Base-by-base conservation (phyloP, 2,329 filamentous ascomycete species). In the Ceratocystis huliohia region DNA sequence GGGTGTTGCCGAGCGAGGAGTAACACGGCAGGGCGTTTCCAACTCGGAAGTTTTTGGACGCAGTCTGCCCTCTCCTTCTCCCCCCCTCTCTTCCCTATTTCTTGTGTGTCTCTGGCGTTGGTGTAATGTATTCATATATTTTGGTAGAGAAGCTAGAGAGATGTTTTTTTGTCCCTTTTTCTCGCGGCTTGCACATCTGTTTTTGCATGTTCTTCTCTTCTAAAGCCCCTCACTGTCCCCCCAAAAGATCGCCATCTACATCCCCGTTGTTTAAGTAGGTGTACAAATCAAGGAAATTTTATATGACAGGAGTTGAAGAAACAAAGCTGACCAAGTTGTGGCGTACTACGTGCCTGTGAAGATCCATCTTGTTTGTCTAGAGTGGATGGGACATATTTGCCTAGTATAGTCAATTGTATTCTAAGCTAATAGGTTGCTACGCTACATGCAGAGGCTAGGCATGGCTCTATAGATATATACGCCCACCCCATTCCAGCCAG, bases 81-180 rank as follows among this genome's bases (percentile, higher is more conserved):
- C 61, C 50, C 20, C 22, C 37, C 15, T 22, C 28, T 30, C 25
- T 28, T 13, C 25, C 25, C n/a, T 20, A 17, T 20, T 33, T 37
- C 46, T 44, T 22, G 57, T 33, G 22, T 30, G n/a, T 48, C 46
- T 64, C 22, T 41, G 48, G 50, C 44, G 48, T 41, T 66, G 64
- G 64, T 53, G 64, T 68, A 65, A 68, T 68, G 66, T 68, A 68
- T 68, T 68, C 64, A 45, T 68, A 68, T 48, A 66, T 46, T 66
- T 65, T 66, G 45, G 56, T 59, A 44, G 61, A 62, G 56, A 67
- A 62, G 56, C 63, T 65, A 67, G 62, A 64, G 62, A 61, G 33
- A 62, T 66, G 45, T 65, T 65, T 65, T 20, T 56, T 65, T 65
- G 30, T 57, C 22, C 28, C 28, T 65, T 33, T 61, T 46, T 25